Evolutionary conservation across 2,329 filamentous ascomycete genomes (phyloP), one percentile per base, ranked within the genome.

Genomic region (Ceratocystis ficicola): DNA sequence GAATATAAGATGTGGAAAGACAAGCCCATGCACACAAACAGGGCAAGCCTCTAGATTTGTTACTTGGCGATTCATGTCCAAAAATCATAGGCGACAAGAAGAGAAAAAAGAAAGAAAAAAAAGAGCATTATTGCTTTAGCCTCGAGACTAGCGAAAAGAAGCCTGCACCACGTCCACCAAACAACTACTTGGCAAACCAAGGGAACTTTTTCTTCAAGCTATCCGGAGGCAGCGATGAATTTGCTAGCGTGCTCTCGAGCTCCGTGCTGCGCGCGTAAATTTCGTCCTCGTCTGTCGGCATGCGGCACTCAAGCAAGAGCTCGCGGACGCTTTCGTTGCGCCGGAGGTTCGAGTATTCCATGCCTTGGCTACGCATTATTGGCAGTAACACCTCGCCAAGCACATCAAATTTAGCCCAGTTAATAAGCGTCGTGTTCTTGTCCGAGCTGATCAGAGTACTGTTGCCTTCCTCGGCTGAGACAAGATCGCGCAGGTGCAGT

Each of bases 361-460:
- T 85, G 65, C 89, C 88, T 75, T 97, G 92, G 72, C 93, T 96
- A 76, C 87, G 88, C 82, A 96, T 95, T 65, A 99, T 86, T 1
- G 90, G 88, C 68, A 96, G 80, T 64, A 97, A 82, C 4, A 96
- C 89, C 71, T 97, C 93, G 5, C 92, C 92, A 76, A 97, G 86
- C 41, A 99, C 87, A 75, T 97, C 93, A 72, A 97, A 99, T 74
- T 99, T 99, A 76, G 88, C 91, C 94, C 94, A 99, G 74, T 97
- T 97, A 73, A 99, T 89, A 63, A 89, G 81, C 69, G 90, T 84
- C 2, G 28, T 57, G 22, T 28, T 22, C 46, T 80, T 84, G 68
- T 84, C 81, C 1, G 83, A 80, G 6, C 88, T 90, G 1, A 97
- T 79, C 73, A 96, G 93, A 0, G 94, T 97, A 72, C 84, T 85